Base-by-base conservation (phyloP, 805 yeast species). In the Tetrapisispora nanseiensis region DNA sequence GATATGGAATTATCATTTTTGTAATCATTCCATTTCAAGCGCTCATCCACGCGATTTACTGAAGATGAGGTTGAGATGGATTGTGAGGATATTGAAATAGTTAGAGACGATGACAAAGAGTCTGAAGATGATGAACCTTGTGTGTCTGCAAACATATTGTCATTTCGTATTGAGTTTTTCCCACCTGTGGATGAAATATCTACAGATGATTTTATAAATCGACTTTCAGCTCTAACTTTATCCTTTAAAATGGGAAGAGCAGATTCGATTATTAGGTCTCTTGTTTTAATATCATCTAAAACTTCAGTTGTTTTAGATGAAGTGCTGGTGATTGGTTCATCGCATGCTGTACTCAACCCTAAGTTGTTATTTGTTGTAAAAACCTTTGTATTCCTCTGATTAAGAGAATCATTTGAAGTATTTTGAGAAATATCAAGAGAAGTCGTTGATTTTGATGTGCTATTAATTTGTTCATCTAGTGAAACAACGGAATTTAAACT, bases 401-500 rank as follows among this genome's bases (percentile, higher is more conserved):
- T n/a, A n/a, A n/a, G n/a, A n/a, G n/a, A n/a, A n/a, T n/a, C n/a
- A n/a, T n/a, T n/a, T 15, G 34, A 9, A 32, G 5, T 15, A 32
- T 32, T 32, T 15, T 18, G 4, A 5, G 21, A 4, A 20, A 5
- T 20, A n/a, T 21, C 22, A 30, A 4, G 20, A 20, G 4, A 15
- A 7, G 12, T 4, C 27, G 13, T n/a, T 9, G n/a, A 2, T 29
- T 22, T 37, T 12, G 18, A 6, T n/a, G 16, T 26, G 3, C 13
- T 15, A 11, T 35, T 23, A 30, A 21, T 20, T 3, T 21, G 15
- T 29, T 22, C 37, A 21, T 33, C 24, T 8, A 41, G 20, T 33
- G 46, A 31, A 11, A 55, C 32, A 1, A 54, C 53, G 29, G 49
- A 41, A 32, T 55, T 55, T 32, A 50, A 29, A 32, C 48, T 51